Percentiles rank a stretch among this genome's conserved stretches.
Evolutionary conservation across 2,329 filamentous ascomycete genomes (phyloP).

Genomic region (Botryotinia calthae): DNA sequence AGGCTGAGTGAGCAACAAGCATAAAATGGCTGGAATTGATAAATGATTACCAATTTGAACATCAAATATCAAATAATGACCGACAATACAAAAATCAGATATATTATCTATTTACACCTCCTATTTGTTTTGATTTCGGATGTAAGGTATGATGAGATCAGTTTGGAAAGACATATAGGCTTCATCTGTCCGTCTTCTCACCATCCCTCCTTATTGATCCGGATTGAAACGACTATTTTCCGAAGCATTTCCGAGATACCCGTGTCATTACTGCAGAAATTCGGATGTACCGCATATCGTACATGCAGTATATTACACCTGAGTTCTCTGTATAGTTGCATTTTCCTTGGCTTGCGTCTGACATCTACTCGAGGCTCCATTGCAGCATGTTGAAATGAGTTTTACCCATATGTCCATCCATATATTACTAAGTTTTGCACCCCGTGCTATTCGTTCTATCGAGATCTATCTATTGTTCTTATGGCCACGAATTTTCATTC

Average conservation of each 20-base stretch:
- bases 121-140: not conserved
- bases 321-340: not conserved
- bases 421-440: not conserved
- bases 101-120: not conserved
- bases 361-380: not conserved
- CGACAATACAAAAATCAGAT: not conserved
- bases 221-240: not conserved
- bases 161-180: not conserved
- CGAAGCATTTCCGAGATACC: not conserved
- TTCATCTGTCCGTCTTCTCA: too few relatives aligned
- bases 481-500: not conserved
- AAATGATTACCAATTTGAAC: not conserved
- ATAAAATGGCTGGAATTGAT: not conserved
- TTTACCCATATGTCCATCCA: not conserved
- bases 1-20: not conserved
- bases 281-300: not conserved
- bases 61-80: not conserved
- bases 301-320: not conserved
- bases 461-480: not conserved
- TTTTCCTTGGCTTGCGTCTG: not conserved
- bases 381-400: not conserved
- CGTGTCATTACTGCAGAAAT: not conserved
- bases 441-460: not conserved
- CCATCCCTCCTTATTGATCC: not conserved
- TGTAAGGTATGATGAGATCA: not conserved